Base-by-base conservation (phyloP, 164 flowering plant species). In the Liquidambar formosana region DNA sequence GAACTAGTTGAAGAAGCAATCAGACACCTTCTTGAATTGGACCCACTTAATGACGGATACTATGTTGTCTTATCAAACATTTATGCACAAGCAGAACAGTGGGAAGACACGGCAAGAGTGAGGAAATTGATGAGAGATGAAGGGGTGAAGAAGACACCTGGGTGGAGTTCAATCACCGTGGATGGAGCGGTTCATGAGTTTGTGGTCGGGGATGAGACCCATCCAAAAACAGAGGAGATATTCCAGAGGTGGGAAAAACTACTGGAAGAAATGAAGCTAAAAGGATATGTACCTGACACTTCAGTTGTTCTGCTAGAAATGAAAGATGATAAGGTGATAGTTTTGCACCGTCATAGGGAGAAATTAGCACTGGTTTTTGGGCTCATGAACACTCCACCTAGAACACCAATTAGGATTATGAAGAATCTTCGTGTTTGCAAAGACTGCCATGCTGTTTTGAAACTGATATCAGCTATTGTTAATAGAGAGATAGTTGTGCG, bases 381-480 rank as follows among this genome's bases (percentile, higher is more conserved):
- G 38, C 77, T 89, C 28, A 77, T 89, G 47, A 85, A 78, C 65
- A 81, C 86, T 0, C 64, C 72, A 26, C 53, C 82, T 5, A 72
- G 85, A 67, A 74, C 75, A 46, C 79, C 86, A 18, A 80, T 89
- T 15, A 77, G 91, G 65, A 84, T 89, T 28, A 82, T 85, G 87
- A 89, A 89, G 79, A 89, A 89, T 71, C 88, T 89, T 18, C 78
- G 88, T 10, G 86, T 89, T 25, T 89, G 93, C 48, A 83, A 74
- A 65, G 93, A 87, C 56, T 89, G 93, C 64, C 93, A 89, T 73
- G 75, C 73, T 56, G 88, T 85, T 38, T 64, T 87, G 33, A 87
- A 89, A 69, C 60, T 79, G 23, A 74, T 85, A 51, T 85, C 91
- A 13, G 71, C 60, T 14, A 79, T 87, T 67, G 73, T 51, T 21